phyloP scores from a whole-genome alignment of 1,139 yeast species.

The Geotrichum cucujoidarum region DNA sequence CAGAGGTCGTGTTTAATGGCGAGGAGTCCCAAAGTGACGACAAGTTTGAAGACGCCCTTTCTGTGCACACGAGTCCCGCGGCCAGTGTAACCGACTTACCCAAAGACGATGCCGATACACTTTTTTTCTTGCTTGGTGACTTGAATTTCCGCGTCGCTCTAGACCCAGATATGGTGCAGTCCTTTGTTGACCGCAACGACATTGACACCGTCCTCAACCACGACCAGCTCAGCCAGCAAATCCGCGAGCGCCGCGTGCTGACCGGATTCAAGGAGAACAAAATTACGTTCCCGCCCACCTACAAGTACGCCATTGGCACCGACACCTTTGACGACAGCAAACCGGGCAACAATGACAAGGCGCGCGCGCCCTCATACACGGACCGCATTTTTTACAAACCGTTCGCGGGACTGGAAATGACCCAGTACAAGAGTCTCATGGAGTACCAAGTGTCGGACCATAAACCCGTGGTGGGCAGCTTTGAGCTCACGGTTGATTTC shows the following conservation, averaged over 20 bases:
- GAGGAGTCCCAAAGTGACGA: slow-evolving; percentile 12
- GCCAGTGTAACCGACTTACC: background rate
- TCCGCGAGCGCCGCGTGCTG: slow-evolving; percentile 50
- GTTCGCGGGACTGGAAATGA: slow-evolving; percentile 15
- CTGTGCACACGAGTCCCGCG: slow-evolving; percentile 12
- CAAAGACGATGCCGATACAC: slow-evolving; percentile 9
- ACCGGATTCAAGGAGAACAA: slow-evolving; percentile 58
- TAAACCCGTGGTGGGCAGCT: slow-evolving; percentile 60
- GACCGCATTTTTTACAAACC: slow-evolving; percentile 52
- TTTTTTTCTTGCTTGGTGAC: slow-evolving; percentile 63
- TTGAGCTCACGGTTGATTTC: slow-evolving; percentile 44
- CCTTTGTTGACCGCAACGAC: slow-evolving; percentile 43
- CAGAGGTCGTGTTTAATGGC: slow-evolving; percentile 17
- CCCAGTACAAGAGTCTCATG: slow-evolving; percentile 26
- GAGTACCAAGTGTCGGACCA: slow-evolving; percentile 61
- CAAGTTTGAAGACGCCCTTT: too few species aligned
- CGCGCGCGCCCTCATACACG: slow-evolving; percentile 73
- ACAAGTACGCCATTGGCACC: slow-evolving; percentile 47
- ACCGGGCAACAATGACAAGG: slow-evolving; percentile 39
- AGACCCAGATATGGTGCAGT: slow-evolving; percentile 42
- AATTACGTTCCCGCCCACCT: slow-evolving; percentile 67
- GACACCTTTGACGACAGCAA: slow-evolving; percentile 43
- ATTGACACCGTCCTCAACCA: slow-evolving; percentile 47
- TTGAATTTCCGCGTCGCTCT: slow-evolving; percentile 61
- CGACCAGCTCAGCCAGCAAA: slow-evolving; percentile 57